Percentiles rank a stretch among this genome's conserved stretches.
These are phyloP conservation scores for Candida tetrigidarum DNA, from an alignment of 1,139 yeast species.

Conservation along the genomic window DNA sequence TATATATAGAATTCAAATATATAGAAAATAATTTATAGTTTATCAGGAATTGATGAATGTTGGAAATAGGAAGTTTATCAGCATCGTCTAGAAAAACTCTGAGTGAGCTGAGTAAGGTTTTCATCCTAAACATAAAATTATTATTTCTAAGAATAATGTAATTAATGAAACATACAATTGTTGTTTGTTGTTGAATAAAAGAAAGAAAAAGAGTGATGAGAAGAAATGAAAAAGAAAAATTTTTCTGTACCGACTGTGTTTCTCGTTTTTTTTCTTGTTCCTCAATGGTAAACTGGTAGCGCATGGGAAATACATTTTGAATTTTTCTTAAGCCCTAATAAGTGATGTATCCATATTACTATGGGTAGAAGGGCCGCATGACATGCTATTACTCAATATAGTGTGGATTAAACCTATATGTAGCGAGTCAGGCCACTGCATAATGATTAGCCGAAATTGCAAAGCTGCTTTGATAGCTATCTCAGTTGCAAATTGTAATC, in stretches of 20 bases:
- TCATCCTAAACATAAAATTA: conserved; percentile 36
- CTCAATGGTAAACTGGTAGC: too few relatives aligned
- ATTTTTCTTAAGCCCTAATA: too few relatives aligned
- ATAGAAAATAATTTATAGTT: conserved; percentile 2
- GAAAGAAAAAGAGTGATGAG: background rate
- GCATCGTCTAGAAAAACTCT: conserved; percentile 50
- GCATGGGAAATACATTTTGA: too few relatives aligned
- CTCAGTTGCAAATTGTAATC: too few relatives aligned
- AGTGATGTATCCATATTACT: too few relatives aligned
- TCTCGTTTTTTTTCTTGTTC: background rate
- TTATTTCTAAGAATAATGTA: background rate
- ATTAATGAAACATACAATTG: conserved; percentile 2
- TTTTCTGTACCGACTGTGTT: background rate
- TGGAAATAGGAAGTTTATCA: conserved; percentile 50
- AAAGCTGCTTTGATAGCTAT: too few relatives aligned
- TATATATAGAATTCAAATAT: too few relatives aligned
- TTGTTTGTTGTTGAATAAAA: background rate
- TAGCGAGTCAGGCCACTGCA: too few relatives aligned
- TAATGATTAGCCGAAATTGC: too few relatives aligned
- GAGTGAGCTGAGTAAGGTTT: conserved; percentile 61
- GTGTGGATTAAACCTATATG: too few relatives aligned
- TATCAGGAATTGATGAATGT: conserved; percentile 42
- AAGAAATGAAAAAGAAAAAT: background rate
- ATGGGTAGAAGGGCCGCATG: too few relatives aligned
- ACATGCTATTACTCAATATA: too few relatives aligned